phyloP scores from a whole-genome alignment of 1,284 basidiomycete genomes.

The Heterobasidion parviporum region DNA sequence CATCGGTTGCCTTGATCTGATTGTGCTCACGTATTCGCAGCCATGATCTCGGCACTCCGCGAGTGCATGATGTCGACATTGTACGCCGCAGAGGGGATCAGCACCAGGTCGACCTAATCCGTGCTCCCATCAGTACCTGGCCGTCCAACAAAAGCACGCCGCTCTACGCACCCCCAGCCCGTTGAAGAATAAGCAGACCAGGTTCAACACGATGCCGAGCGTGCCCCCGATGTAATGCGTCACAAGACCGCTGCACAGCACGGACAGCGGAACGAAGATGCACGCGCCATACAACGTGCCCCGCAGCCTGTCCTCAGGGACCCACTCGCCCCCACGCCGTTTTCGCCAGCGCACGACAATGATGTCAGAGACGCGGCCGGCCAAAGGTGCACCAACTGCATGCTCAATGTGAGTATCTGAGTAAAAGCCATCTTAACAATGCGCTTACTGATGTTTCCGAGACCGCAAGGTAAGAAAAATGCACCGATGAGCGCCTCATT shows the following conservation, averaged over 20 bases:
- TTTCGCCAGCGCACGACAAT: conserved; percentile 36
- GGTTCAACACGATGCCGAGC: conserved; percentile 30
- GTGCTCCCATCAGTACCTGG: not conserved
- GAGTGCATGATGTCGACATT: conserved; percentile 46
- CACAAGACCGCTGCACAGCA: conserved; percentile 24
- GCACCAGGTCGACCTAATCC: conserved; percentile 33
- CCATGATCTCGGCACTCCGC: conserved; percentile 45
- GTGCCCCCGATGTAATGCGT: conserved; percentile 30
- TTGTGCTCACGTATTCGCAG: conserved; percentile 28
- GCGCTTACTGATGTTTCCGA: conserved; percentile 51
- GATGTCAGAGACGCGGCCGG: conserved; percentile 45
- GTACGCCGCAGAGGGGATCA: conserved; percentile 48
- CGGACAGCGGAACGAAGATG: conserved; percentile 34
- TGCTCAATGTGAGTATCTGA: not conserved
- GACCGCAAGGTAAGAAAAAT: conserved; percentile 50
- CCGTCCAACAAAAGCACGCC: not conserved
- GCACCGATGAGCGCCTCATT: conserved; percentile 53
- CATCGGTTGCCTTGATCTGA: not conserved
- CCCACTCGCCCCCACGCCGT: conserved; percentile 40
- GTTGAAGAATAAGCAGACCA: conserved; percentile 38
- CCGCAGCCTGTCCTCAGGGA: conserved; percentile 54
- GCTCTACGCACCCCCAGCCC: conserved; percentile 36
- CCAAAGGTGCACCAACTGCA: conserved; percentile 42
- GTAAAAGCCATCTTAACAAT: not conserved
- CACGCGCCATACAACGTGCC: conserved; percentile 37